These are phyloP conservation scores for Clarireedia homoeocarpa DNA, from an alignment of 2,329 filamentous ascomycete species.

Conservation along the genomic window DNA sequence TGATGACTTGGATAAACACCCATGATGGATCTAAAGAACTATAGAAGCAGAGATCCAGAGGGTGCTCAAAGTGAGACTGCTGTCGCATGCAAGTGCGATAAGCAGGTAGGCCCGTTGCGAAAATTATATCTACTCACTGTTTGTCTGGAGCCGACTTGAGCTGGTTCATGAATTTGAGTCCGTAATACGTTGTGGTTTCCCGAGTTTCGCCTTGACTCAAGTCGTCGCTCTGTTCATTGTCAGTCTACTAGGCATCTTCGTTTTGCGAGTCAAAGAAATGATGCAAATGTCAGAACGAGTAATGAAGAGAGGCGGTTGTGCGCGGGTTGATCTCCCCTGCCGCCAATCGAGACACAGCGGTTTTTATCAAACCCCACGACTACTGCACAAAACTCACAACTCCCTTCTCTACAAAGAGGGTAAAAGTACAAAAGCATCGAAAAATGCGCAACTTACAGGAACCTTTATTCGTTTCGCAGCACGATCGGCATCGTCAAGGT, in stretches of 20 bases:
- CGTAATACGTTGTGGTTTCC: constrained; percentile 63
- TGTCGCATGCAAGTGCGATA: neutral
- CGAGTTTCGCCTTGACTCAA: constrained; percentile 43
- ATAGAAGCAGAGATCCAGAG: neutral
- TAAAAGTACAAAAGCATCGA: neutral
- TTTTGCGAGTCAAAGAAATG: neutral
- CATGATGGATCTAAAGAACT: neutral
- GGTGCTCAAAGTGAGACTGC: neutral
- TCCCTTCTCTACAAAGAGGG: constrained; percentile 6
- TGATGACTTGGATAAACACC: neutral
- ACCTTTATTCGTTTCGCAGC: constrained; percentile 51
- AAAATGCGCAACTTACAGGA: constrained; percentile 39
- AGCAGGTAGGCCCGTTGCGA: neutral
- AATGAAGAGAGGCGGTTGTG: constrained; percentile 3
- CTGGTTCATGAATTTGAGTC: constrained; percentile 65
- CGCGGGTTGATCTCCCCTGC: constrained; percentile 18
- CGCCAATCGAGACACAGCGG: constrained; percentile 16
- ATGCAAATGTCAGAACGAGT: neutral
- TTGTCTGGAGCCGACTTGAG: constrained; percentile 74
- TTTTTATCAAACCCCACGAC: constrained; percentile 7
- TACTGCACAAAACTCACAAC: constrained; percentile 6
- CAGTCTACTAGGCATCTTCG: constrained; percentile 22
- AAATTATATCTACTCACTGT: constrained; percentile 47
- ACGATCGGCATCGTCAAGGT: constrained; percentile 44
- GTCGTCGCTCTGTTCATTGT: constrained; percentile 22